phyloP scores from a whole-genome alignment of 495 filamentous ascomycete species.

The Lasiosphaeria miniovina region DNA sequence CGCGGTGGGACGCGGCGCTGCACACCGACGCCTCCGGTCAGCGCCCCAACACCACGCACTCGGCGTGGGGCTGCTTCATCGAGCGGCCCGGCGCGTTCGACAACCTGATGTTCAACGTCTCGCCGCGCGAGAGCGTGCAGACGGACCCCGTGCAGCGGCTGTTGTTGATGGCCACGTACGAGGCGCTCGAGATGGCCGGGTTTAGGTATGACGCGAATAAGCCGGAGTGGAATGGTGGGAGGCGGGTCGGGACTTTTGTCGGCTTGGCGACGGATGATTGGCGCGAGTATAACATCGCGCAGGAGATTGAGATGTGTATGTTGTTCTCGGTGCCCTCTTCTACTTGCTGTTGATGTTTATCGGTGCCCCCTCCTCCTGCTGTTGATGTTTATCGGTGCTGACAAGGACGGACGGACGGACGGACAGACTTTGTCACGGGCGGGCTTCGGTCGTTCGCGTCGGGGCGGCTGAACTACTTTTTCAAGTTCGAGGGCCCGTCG shows the following conservation, averaged over 20 bases:
- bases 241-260: constrained; percentile 75
- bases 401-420: too few relatives aligned
- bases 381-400: too few relatives aligned
- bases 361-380: too few relatives aligned
- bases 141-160: constrained; percentile 78
- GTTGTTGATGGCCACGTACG: constrained; percentile 72
- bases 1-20: constrained; percentile 66
- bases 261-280: constrained; percentile 81
- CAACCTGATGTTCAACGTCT: constrained; percentile 79
- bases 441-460: constrained; percentile 70
- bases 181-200: constrained; percentile 79
- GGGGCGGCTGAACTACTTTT: constrained; percentile 39
- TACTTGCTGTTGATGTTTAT: too few relatives aligned
- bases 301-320: constrained; percentile 57
- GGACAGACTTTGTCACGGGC: constrained; percentile 78
- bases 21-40: constrained; percentile 69
- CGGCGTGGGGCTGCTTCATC: constrained; percentile 74
- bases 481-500: constrained; percentile 35
- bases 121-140: constrained; percentile 74
- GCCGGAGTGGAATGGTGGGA: constrained; percentile 50
- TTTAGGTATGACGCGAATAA: constrained; percentile 71
- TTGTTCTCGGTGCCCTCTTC: too few relatives aligned
- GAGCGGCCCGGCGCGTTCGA: constrained; percentile 74
- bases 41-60: constrained; percentile 62
- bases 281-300: constrained; percentile 68